Evolutionary conservation across 1,139 yeast genomes (phyloP), one percentile per base, ranked within the genome.

Genomic region (Nakaseomyces sp.): DNA sequence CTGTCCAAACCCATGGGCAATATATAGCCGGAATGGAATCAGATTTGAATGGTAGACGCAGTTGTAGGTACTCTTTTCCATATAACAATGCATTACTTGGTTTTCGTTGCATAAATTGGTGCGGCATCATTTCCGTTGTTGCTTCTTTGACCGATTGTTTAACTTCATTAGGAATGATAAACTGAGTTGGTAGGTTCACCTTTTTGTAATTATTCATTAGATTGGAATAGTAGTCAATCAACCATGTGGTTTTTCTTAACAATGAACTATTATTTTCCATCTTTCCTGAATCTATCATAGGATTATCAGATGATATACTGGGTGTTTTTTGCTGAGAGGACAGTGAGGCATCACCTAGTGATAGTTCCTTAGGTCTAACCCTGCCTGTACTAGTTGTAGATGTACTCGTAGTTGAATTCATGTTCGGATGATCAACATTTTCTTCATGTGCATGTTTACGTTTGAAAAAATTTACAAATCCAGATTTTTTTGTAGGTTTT

Each of bases 1-100:
- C 43, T 24, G 52, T 45, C 63, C 63, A 59, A 12, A 61, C 37
- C 49, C 58, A 52, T 0, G 64, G 64, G 29, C 60, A 55, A 30
- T 50, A 50, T 3, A 58, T 48, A 7, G 55, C 50, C 2, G 64
- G 64, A 3, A 60, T 45, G 3, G 57, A 50, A 42, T 54, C 47
- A 15, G 50, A 48, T 18, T 48, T 44, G 33, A 61, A 56, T 2
- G 65, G 64, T 31, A 61, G 45, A 29, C 46, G 47, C 15, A 58
- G 38, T 43, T 54, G 52, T 20, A 55, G 30, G 36, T 47, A 50
- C 37, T 55, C 57, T 39, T 47, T 51, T 16, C 49, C 50, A 43
- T 53, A 54, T 17, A 45, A 35, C 19, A 41, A 39, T 8, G 52
- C 51, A 16, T 44, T 51, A 12, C 29, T 28, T 8, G 48, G 44